Evolutionary conservation across 2,329 filamentous ascomycete species (phyloP).

Genomic region (Aspergillus sclerotialis): DNA sequence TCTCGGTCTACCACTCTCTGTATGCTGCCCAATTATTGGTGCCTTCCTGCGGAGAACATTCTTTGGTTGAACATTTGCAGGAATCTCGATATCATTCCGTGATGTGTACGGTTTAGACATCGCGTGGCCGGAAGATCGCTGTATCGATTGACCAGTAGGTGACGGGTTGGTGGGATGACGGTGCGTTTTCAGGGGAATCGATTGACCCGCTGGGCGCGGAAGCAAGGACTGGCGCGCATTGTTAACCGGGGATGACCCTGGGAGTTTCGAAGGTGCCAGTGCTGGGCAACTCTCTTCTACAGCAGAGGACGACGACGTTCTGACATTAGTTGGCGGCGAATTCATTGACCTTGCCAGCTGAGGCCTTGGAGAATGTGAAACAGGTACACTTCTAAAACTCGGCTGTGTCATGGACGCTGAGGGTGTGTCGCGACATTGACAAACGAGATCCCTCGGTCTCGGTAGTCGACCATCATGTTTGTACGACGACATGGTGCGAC

Average conservation of each 20-base stretch:
- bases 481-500: constrained; percentile 32
- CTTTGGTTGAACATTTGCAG: constrained; percentile 20
- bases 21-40: constrained; percentile 33
- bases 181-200: constrained; percentile 8
- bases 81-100: constrained; percentile 10
- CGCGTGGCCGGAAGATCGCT: constrained; percentile 3
- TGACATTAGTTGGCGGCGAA: constrained; percentile 13
- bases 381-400: constrained; percentile 11
- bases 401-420: constrained; percentile 14
- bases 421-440: constrained; percentile 17
- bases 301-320: constrained; percentile 23
- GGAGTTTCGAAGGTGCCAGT: constrained; percentile 12
- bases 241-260: constrained; percentile 14
- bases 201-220: constrained; percentile 20
- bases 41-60: constrained; percentile 38
- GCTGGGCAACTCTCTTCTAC: constrained; percentile 16
- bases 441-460: constrained; percentile 18
- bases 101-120: constrained; percentile 7
- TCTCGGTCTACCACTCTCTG: constrained; percentile 12
- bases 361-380: constrained; percentile 16
- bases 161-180: constrained; percentile 1
- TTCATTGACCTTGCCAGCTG: constrained; percentile 20
- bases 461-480: constrained; percentile 24
- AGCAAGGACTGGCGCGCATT: constrained; percentile 22
- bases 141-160: constrained; percentile 5